phyloP scores from a whole-genome alignment of 2,329 filamentous ascomycete genomes.

The Orbilia oligospora region DNA sequence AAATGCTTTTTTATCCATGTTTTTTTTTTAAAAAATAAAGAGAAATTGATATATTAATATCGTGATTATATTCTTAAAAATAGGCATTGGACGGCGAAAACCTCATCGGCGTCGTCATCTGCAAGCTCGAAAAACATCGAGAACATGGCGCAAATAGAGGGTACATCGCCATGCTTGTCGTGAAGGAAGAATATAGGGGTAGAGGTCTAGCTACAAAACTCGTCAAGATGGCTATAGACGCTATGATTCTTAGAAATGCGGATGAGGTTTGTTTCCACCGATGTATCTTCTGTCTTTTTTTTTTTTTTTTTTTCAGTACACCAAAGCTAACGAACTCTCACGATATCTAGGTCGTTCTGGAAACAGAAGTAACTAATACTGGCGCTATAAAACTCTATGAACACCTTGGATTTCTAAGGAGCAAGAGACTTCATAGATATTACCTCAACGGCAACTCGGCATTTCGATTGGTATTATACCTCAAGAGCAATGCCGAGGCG shows the following conservation, averaged over 20 bases:
- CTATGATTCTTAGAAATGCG: slow-evolving; percentile 85
- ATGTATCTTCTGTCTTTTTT: neutral
- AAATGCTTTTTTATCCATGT: too few relatives aligned
- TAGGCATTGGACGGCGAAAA: slow-evolving; percentile 75
- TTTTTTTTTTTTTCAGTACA: neutral
- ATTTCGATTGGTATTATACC: slow-evolving; percentile 85
- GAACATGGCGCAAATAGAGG: slow-evolving; percentile 85
- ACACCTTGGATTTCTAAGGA: slow-evolving; percentile 88
- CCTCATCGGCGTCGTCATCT: slow-evolving; percentile 91
- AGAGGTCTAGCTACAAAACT: slow-evolving; percentile 86
- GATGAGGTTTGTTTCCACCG: slow-evolving; percentile 79
- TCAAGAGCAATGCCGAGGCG: slow-evolving; percentile 71
- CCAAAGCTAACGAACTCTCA: neutral
- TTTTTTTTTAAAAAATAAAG: too few relatives aligned
- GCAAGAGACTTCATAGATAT: slow-evolving; percentile 93
- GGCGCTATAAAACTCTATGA: slow-evolving; percentile 94
- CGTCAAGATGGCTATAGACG: slow-evolving; percentile 90
- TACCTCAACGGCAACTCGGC: slow-evolving; percentile 97
- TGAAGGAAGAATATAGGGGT: slow-evolving; percentile 82
- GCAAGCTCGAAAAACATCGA: slow-evolving; percentile 91
- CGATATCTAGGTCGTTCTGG: slow-evolving; percentile 79
- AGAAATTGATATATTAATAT: neutral
- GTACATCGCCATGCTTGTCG: slow-evolving; percentile 99
- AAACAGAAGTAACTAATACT: slow-evolving; percentile 93
- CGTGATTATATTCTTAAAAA: neutral